Base-by-base conservation (phyloP, 208 protist species). In the Acanthamoeba triangularis region DNA sequence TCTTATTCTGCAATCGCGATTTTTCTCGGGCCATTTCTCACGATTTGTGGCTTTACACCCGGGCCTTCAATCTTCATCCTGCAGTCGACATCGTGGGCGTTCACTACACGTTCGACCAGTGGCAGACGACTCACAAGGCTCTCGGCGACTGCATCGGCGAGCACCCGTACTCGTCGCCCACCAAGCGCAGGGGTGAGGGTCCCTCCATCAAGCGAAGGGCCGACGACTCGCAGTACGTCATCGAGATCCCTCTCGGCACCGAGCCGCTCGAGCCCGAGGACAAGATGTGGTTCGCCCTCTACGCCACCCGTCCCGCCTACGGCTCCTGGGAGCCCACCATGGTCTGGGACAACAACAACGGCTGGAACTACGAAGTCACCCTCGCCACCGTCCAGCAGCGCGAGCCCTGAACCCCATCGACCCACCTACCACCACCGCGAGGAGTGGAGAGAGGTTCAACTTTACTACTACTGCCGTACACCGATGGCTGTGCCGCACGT, bases 271-370 rank as follows among this genome's bases (percentile, higher is more conserved):
- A 90, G 28, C 82, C 82, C 56, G 56, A 90, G 82, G 82, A 67
- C 82, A 90, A 90, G 82, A 37, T 90, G 14, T 90, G 82, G 82
- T 90, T 90, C 28, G 82, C 82, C 47, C 56, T 90, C 82, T 90
- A 90, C 56, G 82, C 82, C 56, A 67, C 82, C 14, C 82, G 82
- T 18, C 82, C 82, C 2, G 56, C 82, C 52, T 47, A 63, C 82
- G 23, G 23, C 82, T 90, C 72, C 11, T 80, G 82, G 82, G 82
- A 90, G 56, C 54, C 82, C 13, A 59, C 49, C 33, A 90, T 90
- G 56, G 30, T 37, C 16, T 90, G 82, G 82, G 82, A 90, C 49
- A 90, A 90, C 82, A 90, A 90, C 56, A 90, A 90, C 82, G 56
- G 56, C 82, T 90, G 82, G 82, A 90, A 90, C 82, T 90, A 90